A percentile compares a stretch with the other conserved stretches of the same genome.
Conservation (phyloP, 2,329 filamentous ascomycete genomes). For the Neonectria neomacrospora region DNA sequence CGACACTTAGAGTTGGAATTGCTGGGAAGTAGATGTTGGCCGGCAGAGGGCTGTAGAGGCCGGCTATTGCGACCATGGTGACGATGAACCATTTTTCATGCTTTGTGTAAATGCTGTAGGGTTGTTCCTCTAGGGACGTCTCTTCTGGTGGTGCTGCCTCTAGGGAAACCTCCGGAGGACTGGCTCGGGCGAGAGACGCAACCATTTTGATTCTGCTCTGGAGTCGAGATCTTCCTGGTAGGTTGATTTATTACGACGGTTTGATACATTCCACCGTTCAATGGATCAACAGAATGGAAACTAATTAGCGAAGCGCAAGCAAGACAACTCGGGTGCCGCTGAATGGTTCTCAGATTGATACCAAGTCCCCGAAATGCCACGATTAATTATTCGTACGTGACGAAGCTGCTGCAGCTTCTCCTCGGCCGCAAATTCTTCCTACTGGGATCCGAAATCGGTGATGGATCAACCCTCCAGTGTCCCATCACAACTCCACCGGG, state of each 20-base stretch:
- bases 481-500: not conserved
- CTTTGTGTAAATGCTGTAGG: constrained; percentile 25
- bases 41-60: constrained; percentile 44
- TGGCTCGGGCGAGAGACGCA: not conserved
- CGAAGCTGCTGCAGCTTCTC: not conserved
- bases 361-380: not conserved
- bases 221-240: not conserved
- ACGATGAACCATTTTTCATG: constrained; percentile 31
- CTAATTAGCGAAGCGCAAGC: not conserved
- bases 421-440: not conserved
- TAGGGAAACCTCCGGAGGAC: not conserved
- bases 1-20: constrained; percentile 43
- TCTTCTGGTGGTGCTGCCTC: not conserved
- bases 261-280: not conserved
- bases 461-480: not conserved
- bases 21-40: constrained; percentile 51
- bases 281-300: not conserved
- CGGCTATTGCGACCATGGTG: constrained; percentile 26
- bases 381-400: not conserved
- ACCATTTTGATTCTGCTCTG: not conserved
- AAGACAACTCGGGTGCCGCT: not conserved
- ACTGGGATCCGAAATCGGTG: not conserved
- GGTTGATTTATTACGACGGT: not conserved
- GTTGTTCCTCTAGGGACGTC: not conserved
- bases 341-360: not conserved